Percentiles rank a stretch among this genome's conserved stretches.
Conservation (phyloP, 208 protist genomes). For the Leishmania arabica region DNA sequence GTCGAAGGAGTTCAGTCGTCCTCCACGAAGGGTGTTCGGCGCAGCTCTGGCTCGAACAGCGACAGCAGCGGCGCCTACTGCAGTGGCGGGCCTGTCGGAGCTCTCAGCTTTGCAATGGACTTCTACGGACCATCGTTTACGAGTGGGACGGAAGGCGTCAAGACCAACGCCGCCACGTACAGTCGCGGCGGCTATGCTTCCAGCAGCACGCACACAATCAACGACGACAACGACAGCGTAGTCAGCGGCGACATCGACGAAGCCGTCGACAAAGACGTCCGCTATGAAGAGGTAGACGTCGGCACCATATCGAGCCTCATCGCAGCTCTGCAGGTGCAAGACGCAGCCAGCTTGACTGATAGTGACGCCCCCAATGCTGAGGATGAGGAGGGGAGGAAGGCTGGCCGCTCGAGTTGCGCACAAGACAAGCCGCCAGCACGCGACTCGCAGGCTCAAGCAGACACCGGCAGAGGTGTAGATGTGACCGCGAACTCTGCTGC, state of each 20-base stretch:
- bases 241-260: not conserved
- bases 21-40: slow-evolving; percentile 10
- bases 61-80: slow-evolving; percentile 13
- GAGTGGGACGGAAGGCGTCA: not conserved
- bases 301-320: slow-evolving; percentile 34
- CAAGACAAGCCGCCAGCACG: not conserved
- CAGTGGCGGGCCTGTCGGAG: not conserved
- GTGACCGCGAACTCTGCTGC: not conserved
- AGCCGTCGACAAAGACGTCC: not conserved
- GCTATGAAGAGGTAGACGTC: slow-evolving; percentile 31
- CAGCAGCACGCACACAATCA: not conserved
- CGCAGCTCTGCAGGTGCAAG: slow-evolving; percentile 19
- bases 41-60: not conserved
- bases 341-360: not conserved
- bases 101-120: not conserved
- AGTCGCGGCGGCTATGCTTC: not conserved
- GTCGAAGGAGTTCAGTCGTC: not conserved
- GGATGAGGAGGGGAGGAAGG: not conserved
- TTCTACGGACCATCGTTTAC: not conserved
- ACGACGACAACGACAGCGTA: not conserved
- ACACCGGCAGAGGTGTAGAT: not conserved
- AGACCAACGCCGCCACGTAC: not conserved
- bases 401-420: not conserved
- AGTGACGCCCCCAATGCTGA: not conserved
- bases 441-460: not conserved